Evolutionary conservation across 768 basidiomycete species (phyloP).

Genomic region (Scleroderma bovista): DNA sequence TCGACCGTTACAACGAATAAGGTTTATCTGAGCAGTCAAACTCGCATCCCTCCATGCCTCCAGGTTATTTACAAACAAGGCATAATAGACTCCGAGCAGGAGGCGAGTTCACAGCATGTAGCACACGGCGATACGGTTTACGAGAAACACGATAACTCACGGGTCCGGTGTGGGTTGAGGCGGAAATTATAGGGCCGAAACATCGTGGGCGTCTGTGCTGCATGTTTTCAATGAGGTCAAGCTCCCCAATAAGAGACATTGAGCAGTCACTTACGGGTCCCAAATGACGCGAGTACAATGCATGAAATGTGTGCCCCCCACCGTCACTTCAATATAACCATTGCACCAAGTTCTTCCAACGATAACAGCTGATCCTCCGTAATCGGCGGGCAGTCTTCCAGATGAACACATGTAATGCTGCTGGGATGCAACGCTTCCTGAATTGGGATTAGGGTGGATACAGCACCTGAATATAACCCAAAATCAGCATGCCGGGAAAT

Average conservation of each 20-base stretch:
- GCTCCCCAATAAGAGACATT: slow-evolving; percentile 7
- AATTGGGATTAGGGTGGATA: slow-evolving; percentile 33
- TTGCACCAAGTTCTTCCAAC: slow-evolving; percentile 33
- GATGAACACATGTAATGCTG: slow-evolving; percentile 37
- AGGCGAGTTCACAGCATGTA: slow-evolving; percentile 50
- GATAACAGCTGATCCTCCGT: slow-evolving; percentile 32
- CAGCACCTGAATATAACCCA: slow-evolving; percentile 10
- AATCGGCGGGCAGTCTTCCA: slow-evolving; percentile 38
- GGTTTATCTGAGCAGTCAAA: neutral
- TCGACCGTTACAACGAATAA: neutral
- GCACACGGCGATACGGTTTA: slow-evolving; percentile 5
- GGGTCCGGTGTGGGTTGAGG: slow-evolving; percentile 13
- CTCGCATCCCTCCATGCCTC: neutral
- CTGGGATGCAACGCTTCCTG: slow-evolving; percentile 30
- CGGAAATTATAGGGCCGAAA: slow-evolving; percentile 20
- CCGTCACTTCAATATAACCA: slow-evolving; percentile 19
- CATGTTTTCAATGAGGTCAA: slow-evolving; percentile 10
- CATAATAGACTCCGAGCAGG: slow-evolving; percentile 48
- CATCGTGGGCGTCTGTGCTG: slow-evolving; percentile 12
- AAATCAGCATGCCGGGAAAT: slow-evolving; percentile 7
- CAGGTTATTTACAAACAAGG: slow-evolving; percentile 37
- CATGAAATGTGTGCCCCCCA: neutral
- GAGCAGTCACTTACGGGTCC: slow-evolving; percentile 17
- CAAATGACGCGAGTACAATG: slow-evolving; percentile 7
- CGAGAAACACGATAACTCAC: slow-evolving; percentile 8